phyloP scores from a whole-genome alignment of 2,329 filamentous ascomycete genomes.

The Neonectria hederae region DNA sequence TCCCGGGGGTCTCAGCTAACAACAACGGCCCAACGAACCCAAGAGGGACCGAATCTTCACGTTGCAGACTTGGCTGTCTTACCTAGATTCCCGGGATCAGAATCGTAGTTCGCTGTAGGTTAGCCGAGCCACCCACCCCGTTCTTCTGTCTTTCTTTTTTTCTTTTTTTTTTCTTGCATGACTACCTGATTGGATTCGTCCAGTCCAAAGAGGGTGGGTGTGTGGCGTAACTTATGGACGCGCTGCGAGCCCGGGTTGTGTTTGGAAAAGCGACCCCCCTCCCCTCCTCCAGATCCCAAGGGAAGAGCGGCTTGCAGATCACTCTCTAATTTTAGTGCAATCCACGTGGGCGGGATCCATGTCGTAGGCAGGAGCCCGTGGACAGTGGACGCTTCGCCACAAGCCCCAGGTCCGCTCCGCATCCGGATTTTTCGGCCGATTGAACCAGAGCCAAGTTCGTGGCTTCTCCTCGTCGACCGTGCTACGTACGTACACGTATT shows the following conservation, averaged over 20 bases:
- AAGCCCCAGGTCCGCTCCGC: background rate
- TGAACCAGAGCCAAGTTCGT: constrained; percentile 8
- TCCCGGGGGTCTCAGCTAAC: background rate
- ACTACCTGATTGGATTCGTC: background rate
- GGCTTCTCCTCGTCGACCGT: background rate
- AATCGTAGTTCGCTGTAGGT: background rate
- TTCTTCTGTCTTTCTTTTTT: background rate
- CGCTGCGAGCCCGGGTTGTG: background rate
- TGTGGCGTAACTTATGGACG: background rate
- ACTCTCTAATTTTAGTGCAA: constrained; percentile 23
- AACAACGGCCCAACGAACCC: background rate
- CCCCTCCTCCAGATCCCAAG: constrained; percentile 11
- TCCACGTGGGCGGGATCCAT: constrained; percentile 20
- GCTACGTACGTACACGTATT: background rate
- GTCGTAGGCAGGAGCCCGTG: background rate
- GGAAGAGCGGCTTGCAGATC: constrained; percentile 19
- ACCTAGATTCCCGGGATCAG: background rate
- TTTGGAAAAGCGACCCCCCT: background rate
- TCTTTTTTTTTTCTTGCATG: background rate
- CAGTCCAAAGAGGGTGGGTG: background rate
- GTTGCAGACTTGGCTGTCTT: background rate
- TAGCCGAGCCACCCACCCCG: background rate
- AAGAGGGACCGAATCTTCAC: background rate
- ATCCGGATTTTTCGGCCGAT: constrained; percentile 20
- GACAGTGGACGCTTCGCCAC: constrained; percentile 12